Conservation (phyloP, 176 grass and related monocot species). For the Cenchrus fungigraminus region DNA sequence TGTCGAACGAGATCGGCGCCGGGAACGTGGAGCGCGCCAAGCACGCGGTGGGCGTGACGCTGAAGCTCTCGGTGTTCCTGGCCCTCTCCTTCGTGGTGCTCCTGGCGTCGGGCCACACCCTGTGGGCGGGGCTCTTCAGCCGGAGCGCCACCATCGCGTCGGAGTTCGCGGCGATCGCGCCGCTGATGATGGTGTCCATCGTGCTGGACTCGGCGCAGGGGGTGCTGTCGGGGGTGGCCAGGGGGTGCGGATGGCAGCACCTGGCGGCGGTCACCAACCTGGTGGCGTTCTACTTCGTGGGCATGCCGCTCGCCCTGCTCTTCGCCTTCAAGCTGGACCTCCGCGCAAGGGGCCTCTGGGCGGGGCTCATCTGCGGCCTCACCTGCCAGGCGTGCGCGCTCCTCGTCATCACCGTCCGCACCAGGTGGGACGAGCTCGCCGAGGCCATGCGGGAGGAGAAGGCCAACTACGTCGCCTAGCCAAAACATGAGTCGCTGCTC, state of each 20-base stretch:
- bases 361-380: slow-evolving; percentile 76
- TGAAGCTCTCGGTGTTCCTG: slow-evolving; percentile 81
- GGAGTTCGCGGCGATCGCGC: slow-evolving; percentile 66
- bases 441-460: slow-evolving; percentile 46
- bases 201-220: slow-evolving; percentile 85
- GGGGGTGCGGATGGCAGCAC: slow-evolving; percentile 97
- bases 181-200: slow-evolving; percentile 64
- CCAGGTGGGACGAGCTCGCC: slow-evolving; percentile 59
- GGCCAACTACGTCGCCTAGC: slow-evolving; percentile 34
- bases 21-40: slow-evolving; percentile 69
- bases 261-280: slow-evolving; percentile 81
- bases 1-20: slow-evolving; percentile 87
- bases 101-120: slow-evolving; percentile 57
- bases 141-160: slow-evolving; percentile 56
- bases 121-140: slow-evolving; percentile 82
- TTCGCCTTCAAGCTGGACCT: slow-evolving; percentile 78
- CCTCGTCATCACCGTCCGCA: slow-evolving; percentile 70
- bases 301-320: slow-evolving; percentile 72
- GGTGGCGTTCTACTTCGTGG: slow-evolving; percentile 86
- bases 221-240: slow-evolving; percentile 78
- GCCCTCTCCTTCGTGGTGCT: slow-evolving; percentile 54
- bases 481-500: too few relatives aligned
- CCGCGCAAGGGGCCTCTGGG: slow-evolving; percentile 66
- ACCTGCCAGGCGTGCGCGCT: slow-evolving; percentile 56
- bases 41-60: slow-evolving; percentile 66